Base-by-base conservation (phyloP, 2,329 filamentous ascomycete genomes). In the Colletotrichum musicola region DNA sequence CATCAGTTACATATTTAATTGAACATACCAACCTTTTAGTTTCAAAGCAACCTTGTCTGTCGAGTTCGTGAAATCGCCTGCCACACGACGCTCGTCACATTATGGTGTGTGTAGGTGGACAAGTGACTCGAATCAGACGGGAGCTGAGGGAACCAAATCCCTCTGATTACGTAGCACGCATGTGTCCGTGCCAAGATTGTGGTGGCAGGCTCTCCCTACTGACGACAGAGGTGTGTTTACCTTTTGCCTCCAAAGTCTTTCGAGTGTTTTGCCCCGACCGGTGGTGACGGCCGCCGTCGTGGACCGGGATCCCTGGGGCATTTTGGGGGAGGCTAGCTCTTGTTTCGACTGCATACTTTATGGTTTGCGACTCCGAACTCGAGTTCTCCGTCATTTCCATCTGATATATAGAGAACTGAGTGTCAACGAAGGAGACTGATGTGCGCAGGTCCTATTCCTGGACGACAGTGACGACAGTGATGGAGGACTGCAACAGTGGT, bases 1-100 rank as follows among this genome's bases (percentile, higher is more conserved):
- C 40, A 64, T 53, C 30, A 61, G 27, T 46, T 58, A 35, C 46
- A 64, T 59, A 47, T 46, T 58, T 67, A 59, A 59, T 53, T n/a
- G 27, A 68, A 58, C 30, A 64, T 25, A 47, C 35, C 47, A 64
- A 35, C 10, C 30, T 35, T 30, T 30, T 35, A 35, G 30, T 10
- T 35, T 49, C 27, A 16, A 55, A 9, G 51, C 9, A 35, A n/a
- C 2, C 2, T 42, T 42, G 6, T 2, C 30, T 9, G 2, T 3
- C 10, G 30, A 10, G 30, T 2, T 30, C 27, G 9, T 7, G 6
- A 9, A 10, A 10, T 9, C 7, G 30, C 10, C 7, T 35, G 30
- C 30, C 30, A 35, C 30, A 35, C 30, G 1, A 4, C 7, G 6
- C 6, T 35, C 30, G 30, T 35, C 27, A 7, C 6, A 30, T 7